Conservation (phyloP, 2,329 filamentous ascomycete genomes). For the Alternaria incomplexa region DNA sequence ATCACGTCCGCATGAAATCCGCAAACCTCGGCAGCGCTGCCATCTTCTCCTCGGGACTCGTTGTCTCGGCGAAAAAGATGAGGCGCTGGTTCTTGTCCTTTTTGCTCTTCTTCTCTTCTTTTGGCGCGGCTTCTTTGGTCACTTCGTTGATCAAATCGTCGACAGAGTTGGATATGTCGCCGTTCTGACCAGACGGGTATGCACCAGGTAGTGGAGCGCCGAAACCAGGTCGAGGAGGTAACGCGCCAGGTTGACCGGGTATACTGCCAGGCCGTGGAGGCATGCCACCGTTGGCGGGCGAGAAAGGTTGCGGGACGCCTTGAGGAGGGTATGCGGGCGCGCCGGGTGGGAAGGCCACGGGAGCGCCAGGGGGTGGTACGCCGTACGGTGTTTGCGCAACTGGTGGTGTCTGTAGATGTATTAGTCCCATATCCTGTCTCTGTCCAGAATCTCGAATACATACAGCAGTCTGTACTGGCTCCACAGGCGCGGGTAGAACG, state of each 20-base stretch:
- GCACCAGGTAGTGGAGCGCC: conserved; percentile 27
- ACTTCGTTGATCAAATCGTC: conserved; percentile 60
- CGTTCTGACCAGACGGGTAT: conserved; percentile 17
- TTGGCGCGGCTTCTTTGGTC: conserved; percentile 51
- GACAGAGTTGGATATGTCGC: conserved; percentile 50
- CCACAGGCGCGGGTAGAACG: conserved; percentile 37
- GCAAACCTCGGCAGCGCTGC: conserved; percentile 77
- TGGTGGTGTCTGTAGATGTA: conserved; percentile 24
- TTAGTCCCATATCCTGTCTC: conserved; percentile 9
- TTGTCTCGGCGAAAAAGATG: conserved; percentile 80
- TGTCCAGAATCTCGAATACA: neutral
- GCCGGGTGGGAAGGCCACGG: conserved; percentile 31
- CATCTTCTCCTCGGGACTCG: conserved; percentile 91
- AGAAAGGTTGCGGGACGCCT: conserved; percentile 29
- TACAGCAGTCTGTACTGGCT: conserved; percentile 37
- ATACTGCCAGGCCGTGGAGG: conserved; percentile 39
- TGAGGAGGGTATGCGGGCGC: conserved; percentile 25
- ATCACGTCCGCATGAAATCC: conserved; percentile 31
- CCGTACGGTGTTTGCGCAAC: conserved; percentile 26
- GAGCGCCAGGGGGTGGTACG: conserved; percentile 25
- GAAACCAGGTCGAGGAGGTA: conserved; percentile 50
- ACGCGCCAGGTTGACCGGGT: conserved; percentile 32
- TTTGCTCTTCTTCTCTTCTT: conserved; percentile 62
- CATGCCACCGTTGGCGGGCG: conserved; percentile 33
- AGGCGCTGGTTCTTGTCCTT: conserved; percentile 68